These are phyloP conservation scores for Sphaerobolus stellatus DNA, from an alignment of 1,284 basidiomycete species.

Conservation along the genomic window DNA sequence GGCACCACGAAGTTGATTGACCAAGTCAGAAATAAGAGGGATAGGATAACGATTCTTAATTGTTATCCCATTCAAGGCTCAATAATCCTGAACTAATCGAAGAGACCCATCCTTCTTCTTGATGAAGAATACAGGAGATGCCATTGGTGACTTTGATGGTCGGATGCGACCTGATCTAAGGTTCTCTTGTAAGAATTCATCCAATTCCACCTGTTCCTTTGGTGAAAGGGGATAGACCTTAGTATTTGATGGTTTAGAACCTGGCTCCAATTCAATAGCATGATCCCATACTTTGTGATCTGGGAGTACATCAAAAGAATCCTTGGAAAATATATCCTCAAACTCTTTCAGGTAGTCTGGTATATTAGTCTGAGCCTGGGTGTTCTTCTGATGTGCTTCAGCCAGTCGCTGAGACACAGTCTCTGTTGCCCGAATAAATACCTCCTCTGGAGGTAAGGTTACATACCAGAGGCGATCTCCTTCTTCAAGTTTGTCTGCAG, in stretches of 20 bases:
- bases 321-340: slow-evolving; percentile 25
- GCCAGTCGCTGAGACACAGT: too few relatives aligned
- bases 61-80: slow-evolving; percentile 21
- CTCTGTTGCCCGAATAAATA: too few relatives aligned
- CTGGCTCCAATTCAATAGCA: slow-evolving; percentile 20
- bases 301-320: slow-evolving; percentile 22
- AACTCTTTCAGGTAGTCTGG: slow-evolving; percentile 19
- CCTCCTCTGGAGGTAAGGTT: too few relatives aligned
- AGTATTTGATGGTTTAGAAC: slow-evolving; percentile 15
- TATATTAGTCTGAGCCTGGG: too few relatives aligned
- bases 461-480: too few relatives aligned
- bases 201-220: slow-evolving; percentile 32
- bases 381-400: too few relatives aligned
- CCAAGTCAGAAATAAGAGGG: slow-evolving; percentile 35
- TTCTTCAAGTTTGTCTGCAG: too few relatives aligned
- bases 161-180: slow-evolving; percentile 15
- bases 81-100: slow-evolving; percentile 19
- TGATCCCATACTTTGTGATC: slow-evolving; percentile 22
- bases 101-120: slow-evolving; percentile 23
- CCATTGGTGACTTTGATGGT: slow-evolving; percentile 23
- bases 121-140: slow-evolving; percentile 29
- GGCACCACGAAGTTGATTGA: slow-evolving; percentile 22
- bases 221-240: slow-evolving; percentile 29
- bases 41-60: slow-evolving; percentile 37
- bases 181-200: slow-evolving; percentile 35